Base-by-base conservation (phyloP, 768 basidiomycete species). In the Tubosaeta sp. region DNA sequence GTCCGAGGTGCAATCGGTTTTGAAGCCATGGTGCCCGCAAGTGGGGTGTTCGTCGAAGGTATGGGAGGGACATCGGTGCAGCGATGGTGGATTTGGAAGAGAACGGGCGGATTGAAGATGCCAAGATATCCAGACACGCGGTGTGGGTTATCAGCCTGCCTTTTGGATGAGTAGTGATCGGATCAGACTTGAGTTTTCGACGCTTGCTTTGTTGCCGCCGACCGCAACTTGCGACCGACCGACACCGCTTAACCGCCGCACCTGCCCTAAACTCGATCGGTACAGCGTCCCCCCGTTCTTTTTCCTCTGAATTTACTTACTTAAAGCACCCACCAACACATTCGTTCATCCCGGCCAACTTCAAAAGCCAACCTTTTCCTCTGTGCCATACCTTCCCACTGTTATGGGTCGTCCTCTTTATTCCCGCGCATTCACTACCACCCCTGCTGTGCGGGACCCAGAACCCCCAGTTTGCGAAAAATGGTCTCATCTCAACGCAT, bases 401-500 rank as follows among this genome's bases (percentile, higher is more conserved):
- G 64, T 69, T 57, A 84, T 84, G 83, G 83, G 83, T 59, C 81
- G 83, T 54, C 74, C 81, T 57, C 74, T 84, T 46, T 83, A 78
- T 67, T 83, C 82, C 39, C 69, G 73, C 58, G 48, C 65, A 35
- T 78, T 78, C 52, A 54, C 38, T 35, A 39, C 71, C 7, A 53
- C 65, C 1, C 77, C 76, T 25, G 68, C 69, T 43, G 71, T 79
- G 44, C 73, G 73, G 47, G 77, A 81, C 52, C 74, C 75, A 49
- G 77, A 80, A 56, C 50, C 57, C 10, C 58, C 59, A 19, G 53
- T 42, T 16, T 82, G 72, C 74, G 74, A 81, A 65, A 81, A 71
- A 65, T 89, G 86, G 85, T 79, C 82, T 51, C 68, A 74, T 55
- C 75, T 74, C 68, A 85, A 86, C 63, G 74, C 79, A 10, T 89